A percentile compares a stretch with the other conserved stretches of the same genome.
Conservation (phyloP, 2,329 filamentous ascomycete genomes). For the Bisporella sp. region DNA sequence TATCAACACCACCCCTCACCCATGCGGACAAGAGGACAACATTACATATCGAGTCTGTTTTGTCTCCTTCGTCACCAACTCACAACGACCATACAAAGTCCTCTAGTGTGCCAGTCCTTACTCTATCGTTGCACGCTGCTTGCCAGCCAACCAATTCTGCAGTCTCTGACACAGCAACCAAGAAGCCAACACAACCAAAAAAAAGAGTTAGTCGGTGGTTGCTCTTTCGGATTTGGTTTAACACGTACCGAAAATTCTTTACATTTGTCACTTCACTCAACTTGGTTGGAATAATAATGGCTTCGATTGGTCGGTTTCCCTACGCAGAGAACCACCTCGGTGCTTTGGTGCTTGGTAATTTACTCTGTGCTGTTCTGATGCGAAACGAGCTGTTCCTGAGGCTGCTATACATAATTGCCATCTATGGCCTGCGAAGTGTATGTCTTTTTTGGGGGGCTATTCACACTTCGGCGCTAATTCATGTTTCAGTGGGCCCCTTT, state of each 20-base stretch:
- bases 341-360: slow-evolving; percentile 33
- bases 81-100: slow-evolving; percentile 28
- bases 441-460: slow-evolving; percentile 11
- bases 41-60: slow-evolving; percentile 15
- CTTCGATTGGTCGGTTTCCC: slow-evolving; percentile 26
- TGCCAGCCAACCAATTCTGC: slow-evolving; percentile 3
- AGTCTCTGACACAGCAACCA: slow-evolving; percentile 1
- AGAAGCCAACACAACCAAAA: neutral
- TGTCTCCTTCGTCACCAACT: slow-evolving; percentile 24
- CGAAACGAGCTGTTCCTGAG: slow-evolving; percentile 34
- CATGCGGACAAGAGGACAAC: slow-evolving; percentile 15
- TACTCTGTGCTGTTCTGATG: slow-evolving; percentile 33
- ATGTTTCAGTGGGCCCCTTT: slow-evolving; percentile 31
- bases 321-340: slow-evolving; percentile 33
- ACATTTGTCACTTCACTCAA: slow-evolving; percentile 31
- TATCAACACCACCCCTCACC: slow-evolving; percentile 17
- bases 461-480: slow-evolving; percentile 5
- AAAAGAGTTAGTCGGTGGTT: slow-evolving; percentile 23
- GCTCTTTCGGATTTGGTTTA: slow-evolving; percentile 33
- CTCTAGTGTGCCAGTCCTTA: slow-evolving; percentile 21
- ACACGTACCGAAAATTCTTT: slow-evolving; percentile 35
- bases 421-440: slow-evolving; percentile 32
- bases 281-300: slow-evolving; percentile 30
- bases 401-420: slow-evolving; percentile 30
- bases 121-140: slow-evolving; percentile 19